Evolutionary conservation across 2,329 filamentous ascomycete species (phyloP).

Genomic region (Ophiostoma pallidulum): DNA sequence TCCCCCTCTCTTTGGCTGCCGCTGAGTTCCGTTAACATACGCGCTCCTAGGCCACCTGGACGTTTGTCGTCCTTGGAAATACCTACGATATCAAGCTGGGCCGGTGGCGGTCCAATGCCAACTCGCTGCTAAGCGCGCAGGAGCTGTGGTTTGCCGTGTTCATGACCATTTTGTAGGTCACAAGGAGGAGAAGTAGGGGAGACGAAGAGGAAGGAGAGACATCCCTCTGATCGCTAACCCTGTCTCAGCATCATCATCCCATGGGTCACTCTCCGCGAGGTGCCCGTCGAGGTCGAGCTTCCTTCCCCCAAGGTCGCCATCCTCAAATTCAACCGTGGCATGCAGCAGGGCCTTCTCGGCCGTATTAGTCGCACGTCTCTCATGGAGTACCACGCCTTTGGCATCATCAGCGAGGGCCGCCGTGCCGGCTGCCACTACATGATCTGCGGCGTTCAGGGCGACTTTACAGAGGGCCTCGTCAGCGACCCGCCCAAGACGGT

Average conservation of each 20-base stretch:
- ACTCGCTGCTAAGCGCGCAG: conserved; percentile 28
- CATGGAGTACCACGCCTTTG: conserved; percentile 35
- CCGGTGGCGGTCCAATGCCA: conserved; percentile 25
- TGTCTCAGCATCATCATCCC: conserved; percentile 30
- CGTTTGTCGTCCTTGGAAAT: conserved; percentile 30
- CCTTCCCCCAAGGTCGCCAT: conserved; percentile 33
- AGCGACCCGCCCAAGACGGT: conserved; percentile 29
- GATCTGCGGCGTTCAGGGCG: conserved; percentile 34
- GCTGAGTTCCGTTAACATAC: no score
- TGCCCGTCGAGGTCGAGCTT: conserved; percentile 29
- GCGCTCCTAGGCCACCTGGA: conserved; percentile 31
- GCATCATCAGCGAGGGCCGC: conserved; percentile 31
- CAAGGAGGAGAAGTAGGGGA: no score
- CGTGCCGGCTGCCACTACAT: conserved; percentile 30
- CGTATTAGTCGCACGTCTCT: conserved; percentile 32
- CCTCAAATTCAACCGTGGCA: conserved; percentile 30
- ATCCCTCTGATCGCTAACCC: no score
- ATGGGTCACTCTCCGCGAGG: conserved; percentile 31
- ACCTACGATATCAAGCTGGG: conserved; percentile 27
- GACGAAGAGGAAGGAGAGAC: no score
- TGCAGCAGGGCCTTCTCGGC: conserved; percentile 33
- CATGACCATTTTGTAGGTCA: conserved; percentile 30
- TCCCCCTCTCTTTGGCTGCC: no score
- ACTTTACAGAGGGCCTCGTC: conserved; percentile 32
- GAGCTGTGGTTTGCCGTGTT: conserved; percentile 33